phyloP scores from a whole-genome alignment of 2,329 filamentous ascomycete genomes.

The Epichloe uncinata region DNA sequence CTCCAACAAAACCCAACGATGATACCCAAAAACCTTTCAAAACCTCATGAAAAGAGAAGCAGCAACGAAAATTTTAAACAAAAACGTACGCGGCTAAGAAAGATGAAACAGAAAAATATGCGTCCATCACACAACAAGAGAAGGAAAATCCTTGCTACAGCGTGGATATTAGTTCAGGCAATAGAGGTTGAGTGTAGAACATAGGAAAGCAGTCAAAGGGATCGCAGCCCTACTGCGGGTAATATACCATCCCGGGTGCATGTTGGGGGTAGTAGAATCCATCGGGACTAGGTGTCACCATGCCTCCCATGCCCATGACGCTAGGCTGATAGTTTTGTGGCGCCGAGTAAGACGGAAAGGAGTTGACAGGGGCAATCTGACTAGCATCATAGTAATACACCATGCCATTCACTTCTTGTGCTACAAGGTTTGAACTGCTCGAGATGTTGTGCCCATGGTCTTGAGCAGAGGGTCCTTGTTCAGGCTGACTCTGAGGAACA shows the following conservation, averaged over 20 bases:
- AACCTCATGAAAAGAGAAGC: neutral
- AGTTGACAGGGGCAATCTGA: slow-evolving; percentile 46
- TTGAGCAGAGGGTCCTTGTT: slow-evolving; percentile 21
- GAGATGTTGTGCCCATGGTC: slow-evolving; percentile 14
- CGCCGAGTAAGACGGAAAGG: slow-evolving; percentile 34
- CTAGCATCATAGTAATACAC: slow-evolving; percentile 85
- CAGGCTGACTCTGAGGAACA: slow-evolving; percentile 28
- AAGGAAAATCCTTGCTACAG: slow-evolving; percentile 3
- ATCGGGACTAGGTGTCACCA: slow-evolving; percentile 59
- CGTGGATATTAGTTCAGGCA: slow-evolving; percentile 20
- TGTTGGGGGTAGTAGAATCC: slow-evolving; percentile 58
- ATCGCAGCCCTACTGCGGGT: slow-evolving; percentile 37
- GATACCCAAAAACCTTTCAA: slow-evolving; percentile 4
- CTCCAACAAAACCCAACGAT: slow-evolving; percentile 1
- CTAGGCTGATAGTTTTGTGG: slow-evolving; percentile 41
- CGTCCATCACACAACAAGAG: neutral
- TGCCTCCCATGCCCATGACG: slow-evolving; percentile 60
- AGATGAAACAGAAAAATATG: neutral
- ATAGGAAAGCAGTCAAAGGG: slow-evolving; percentile 10
- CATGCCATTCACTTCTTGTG: slow-evolving; percentile 89
- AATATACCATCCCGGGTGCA: slow-evolving; percentile 45
- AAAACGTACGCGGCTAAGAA: neutral
- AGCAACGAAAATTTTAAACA: neutral
- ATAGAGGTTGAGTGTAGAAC: slow-evolving; percentile 12
- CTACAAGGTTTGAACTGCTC: slow-evolving; percentile 39